Conservation (phyloP, 805 yeast genomes). For the Zygosaccharomyces pseudorouxii region DNA sequence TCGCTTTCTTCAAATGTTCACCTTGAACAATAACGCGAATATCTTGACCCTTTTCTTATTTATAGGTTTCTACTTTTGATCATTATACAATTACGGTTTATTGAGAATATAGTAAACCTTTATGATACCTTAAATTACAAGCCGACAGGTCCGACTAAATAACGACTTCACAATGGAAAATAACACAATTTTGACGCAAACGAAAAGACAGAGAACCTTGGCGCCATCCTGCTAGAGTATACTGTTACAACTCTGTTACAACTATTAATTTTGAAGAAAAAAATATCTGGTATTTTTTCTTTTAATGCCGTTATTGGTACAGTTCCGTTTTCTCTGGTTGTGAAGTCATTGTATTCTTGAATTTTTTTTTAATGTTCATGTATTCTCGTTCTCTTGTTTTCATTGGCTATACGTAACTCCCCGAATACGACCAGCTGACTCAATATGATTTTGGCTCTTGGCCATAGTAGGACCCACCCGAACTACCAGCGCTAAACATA, state of each 20-base stretch:
- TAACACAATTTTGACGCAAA: not conserved
- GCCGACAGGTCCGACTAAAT: not conserved
- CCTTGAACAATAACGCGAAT: not conserved
- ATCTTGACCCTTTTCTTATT: not conserved
- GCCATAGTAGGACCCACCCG: slow-evolving; percentile 11
- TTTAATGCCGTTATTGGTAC: not conserved
- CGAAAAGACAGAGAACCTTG: not conserved
- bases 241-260: too few species aligned
- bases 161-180: not conserved
- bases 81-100: slow-evolving; percentile 4
- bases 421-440: not conserved
- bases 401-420: not conserved
- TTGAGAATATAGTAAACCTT: not conserved
- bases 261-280: not conserved
- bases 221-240: not conserved
- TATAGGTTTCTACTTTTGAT: slow-evolving; percentile 3
- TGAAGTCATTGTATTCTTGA: not conserved
- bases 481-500: slow-evolving; percentile 13
- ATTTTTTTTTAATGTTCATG: not conserved
- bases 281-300: too few species aligned
- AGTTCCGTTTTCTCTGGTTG: not conserved
- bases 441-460: slow-evolving; percentile 11
- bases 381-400: not conserved
- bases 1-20: not conserved
- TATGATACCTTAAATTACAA: not conserved